Percentiles rank a stretch among this genome's conserved stretches.
phyloP scores from a whole-genome alignment of 352 stramenopile genomes.

The Blastocystis sp. region DNA sequence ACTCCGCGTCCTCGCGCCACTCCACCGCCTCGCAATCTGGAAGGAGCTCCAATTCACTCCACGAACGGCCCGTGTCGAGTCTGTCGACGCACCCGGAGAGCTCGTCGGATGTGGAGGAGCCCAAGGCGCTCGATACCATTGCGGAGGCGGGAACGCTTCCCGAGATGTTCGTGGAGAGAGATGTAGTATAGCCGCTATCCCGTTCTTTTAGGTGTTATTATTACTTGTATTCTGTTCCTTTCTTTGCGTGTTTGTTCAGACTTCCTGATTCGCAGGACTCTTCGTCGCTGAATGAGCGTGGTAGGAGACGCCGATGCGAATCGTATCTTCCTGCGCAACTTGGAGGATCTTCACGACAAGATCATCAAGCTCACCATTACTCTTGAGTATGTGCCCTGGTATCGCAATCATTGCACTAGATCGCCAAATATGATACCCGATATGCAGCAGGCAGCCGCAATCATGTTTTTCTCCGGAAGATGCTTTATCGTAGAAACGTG shows the following conservation, averaged over 20 bases:
- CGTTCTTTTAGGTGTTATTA: conserved; percentile 18
- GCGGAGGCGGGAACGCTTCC: conserved; percentile 16
- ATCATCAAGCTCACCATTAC: conserved; percentile 22
- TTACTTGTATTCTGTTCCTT: background rate
- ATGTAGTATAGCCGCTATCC: conserved; percentile 20
- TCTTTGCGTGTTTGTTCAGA: background rate
- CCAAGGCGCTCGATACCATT: conserved; percentile 25
- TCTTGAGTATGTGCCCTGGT: background rate
- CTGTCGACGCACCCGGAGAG: conserved; percentile 32
- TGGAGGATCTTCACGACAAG: background rate
- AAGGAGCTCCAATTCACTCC: background rate
- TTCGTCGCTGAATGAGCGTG: background rate
- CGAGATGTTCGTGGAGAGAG: conserved; percentile 20
- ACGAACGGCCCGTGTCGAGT: background rate
- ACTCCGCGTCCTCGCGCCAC: background rate
- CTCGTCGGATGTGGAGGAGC: background rate
- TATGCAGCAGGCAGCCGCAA: conserved; percentile 9
- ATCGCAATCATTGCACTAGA: background rate
- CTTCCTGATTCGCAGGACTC: background rate
- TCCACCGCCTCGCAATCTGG: background rate
- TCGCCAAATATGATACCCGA: conserved; percentile 15
- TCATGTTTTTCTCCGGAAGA: background rate
- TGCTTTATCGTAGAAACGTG: conserved; percentile 15
- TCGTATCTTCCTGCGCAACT: conserved; percentile 8
- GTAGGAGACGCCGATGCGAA: background rate